Conservation (phyloP, 2,329 filamentous ascomycete species). For the Pyrenochaeta sp. region DNA sequence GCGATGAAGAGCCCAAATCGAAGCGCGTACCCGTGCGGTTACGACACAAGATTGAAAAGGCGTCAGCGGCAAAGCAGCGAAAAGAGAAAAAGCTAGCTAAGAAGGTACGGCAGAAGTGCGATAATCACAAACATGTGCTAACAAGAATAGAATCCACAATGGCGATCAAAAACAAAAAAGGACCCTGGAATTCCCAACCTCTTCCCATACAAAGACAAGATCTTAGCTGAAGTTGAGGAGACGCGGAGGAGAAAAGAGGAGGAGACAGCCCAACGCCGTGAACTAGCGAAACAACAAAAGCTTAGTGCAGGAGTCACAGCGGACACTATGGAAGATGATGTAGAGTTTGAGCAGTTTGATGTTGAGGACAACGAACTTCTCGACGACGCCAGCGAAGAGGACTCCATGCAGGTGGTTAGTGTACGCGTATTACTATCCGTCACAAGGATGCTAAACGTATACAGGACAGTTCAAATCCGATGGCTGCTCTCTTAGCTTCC, state of each 20-base stretch:
- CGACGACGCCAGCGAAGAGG: constrained; percentile 61
- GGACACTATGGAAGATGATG: constrained; percentile 50
- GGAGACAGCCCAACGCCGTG: constrained; percentile 71
- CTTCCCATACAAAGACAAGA: constrained; percentile 96
- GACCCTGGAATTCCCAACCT: constrained; percentile 97
- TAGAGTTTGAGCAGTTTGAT: constrained; percentile 44
- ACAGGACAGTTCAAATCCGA: constrained; percentile 77
- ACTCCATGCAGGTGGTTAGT: constrained; percentile 63
- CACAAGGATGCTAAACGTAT: constrained; percentile 9
- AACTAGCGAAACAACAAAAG: constrained; percentile 67
- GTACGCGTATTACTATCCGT: background rate
- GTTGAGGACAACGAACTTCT: constrained; percentile 65
- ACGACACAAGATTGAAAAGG: constrained; percentile 95
- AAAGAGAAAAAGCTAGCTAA: constrained; percentile 90
- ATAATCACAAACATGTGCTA: constrained; percentile 13
- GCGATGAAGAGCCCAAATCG: constrained; percentile 80
- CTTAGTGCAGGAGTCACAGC: constrained; percentile 46
- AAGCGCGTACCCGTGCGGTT: constrained; percentile 91
- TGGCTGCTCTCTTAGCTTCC: constrained; percentile 89
- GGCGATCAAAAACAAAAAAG: constrained; percentile 94
- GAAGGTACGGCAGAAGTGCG: constrained; percentile 61
- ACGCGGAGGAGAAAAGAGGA: constrained; percentile 81
- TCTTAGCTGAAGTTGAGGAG: constrained; percentile 94
- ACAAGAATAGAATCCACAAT: constrained; percentile 81
- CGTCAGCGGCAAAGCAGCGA: constrained; percentile 85